Conservation (phyloP, 2,329 filamentous ascomycete genomes). For the Colletotrichum sp. region DNA sequence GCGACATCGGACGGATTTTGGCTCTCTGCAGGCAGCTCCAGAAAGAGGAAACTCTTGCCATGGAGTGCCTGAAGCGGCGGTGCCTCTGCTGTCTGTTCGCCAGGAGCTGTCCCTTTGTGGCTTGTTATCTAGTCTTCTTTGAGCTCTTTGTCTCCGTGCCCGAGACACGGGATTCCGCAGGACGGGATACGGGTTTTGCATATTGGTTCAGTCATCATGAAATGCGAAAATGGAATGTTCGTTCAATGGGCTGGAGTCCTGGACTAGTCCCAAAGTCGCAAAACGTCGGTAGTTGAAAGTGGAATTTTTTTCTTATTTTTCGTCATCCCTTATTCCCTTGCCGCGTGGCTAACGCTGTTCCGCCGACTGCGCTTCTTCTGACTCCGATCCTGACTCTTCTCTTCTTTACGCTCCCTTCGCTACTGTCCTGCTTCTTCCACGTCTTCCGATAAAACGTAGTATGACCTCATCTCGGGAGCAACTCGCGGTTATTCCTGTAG, state of each 20-base stretch:
- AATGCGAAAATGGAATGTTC: neutral
- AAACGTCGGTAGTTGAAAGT: neutral
- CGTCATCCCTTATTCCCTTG: neutral
- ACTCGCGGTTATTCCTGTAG: conserved; percentile 33
- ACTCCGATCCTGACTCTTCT: neutral
- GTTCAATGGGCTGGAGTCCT: neutral
- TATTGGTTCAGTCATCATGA: neutral
- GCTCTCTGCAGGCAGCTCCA: neutral
- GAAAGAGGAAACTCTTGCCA: neutral
- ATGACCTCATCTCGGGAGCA: neutral
- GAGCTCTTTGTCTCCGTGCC: neutral
- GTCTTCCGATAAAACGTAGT: neutral
- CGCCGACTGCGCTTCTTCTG: neutral
- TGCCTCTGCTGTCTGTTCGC: neutral
- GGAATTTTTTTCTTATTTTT: neutral
- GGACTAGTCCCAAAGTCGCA: neutral
- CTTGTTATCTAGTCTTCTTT: neutral
- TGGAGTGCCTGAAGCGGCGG: neutral
- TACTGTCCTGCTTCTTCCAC: neutral
- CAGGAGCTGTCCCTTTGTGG: neutral
- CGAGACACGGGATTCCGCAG: neutral
- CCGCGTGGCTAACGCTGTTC: neutral
- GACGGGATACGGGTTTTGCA: neutral
- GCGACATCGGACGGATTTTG: neutral
- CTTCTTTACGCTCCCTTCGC: neutral